These are phyloP conservation scores for Akanthomyces lecanii DNA, from an alignment of 2,329 filamentous ascomycete species.

Conservation along the genomic window DNA sequence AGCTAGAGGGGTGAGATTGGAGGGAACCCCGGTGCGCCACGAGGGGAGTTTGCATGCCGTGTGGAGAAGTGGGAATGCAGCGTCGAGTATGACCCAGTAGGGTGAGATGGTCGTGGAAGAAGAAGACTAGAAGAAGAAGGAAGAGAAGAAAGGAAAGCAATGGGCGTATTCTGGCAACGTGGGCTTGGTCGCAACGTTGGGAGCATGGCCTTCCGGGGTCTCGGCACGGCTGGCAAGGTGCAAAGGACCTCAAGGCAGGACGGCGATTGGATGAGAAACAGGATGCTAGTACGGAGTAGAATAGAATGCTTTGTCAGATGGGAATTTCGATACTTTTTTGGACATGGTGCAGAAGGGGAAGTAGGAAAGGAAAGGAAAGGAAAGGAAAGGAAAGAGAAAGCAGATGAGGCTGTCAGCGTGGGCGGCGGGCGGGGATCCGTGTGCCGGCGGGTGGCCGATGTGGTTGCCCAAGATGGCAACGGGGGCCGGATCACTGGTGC, in stretches of 20 bases:
- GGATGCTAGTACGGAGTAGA: neutral
- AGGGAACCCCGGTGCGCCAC: neutral
- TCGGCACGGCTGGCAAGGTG: neutral
- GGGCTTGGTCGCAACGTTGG: neutral
- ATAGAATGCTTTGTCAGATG: neutral
- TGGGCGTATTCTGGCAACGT: neutral
- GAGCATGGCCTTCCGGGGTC: too few species aligned
- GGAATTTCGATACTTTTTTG: neutral
- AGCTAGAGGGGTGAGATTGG: slow-evolving; percentile 14
- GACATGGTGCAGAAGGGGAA: neutral
- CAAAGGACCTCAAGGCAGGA: neutral
- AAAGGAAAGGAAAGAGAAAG: neutral
- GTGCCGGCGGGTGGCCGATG: neutral
- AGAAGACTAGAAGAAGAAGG: neutral
- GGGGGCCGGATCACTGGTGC: neutral
- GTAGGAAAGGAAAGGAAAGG: too few species aligned
- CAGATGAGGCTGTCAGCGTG: slow-evolving; percentile 10
- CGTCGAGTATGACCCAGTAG: neutral
- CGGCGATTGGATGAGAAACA: neutral
- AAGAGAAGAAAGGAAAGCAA: neutral
- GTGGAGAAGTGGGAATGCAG: neutral
- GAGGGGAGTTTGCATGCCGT: neutral
- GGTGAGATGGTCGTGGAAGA: neutral
- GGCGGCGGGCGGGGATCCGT: neutral
- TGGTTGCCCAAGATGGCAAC: slow-evolving; percentile 12